Evolutionary conservation across 1,139 yeast species (phyloP), one percentile per base, ranked within the genome.

Genomic region (Zygotorulaspora mrakii): DNA sequence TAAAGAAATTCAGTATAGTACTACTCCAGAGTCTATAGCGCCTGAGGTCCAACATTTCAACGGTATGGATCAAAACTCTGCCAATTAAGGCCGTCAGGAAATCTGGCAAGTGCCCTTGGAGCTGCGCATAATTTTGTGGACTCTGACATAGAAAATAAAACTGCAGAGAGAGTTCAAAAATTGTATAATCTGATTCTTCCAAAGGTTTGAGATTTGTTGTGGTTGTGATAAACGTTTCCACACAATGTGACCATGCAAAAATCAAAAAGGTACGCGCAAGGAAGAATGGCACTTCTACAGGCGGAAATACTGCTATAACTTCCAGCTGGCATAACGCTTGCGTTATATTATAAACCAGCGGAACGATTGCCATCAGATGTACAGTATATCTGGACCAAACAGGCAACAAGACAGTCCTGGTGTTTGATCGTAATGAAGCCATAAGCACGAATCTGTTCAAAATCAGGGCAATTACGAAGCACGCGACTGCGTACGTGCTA

Each of bases 111-210:
- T 45, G 44, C 38, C 45, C 39, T 5, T 33, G 35, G 3, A 34
- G 28, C 8, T 33, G 31, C 10, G 33, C 25, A 14, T 25, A 35
- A 7, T 34, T 30, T 10, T 40, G 34, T 20, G 35, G 35, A 6
- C 36, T 29, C 11, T 45, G 43, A 28, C 48, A 46, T 17, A 49
- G 33, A 17, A 44, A 36, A 31, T 52, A 57, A 22, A 52, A 54
- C 23, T 50, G 50, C 5, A 54, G 39, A 3, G 62, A 52, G 7
- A 60, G 43, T 37, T 57, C 63, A 33, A 57, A 52, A 7, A 56
- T 46, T 1, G 62, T 48, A 33, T 52, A 55, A 31, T 58, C 61
- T 3, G 51, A 47, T 32, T 55, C 61, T 25, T 49, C 55, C 39
- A 59, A 35, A 6, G 59, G 53, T 12, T 44, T 40, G 3, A 48